A percentile compares a stretch with the other conserved stretches of the same genome.
phyloP scores from a whole-genome alignment of 257 asterid species.

The Penstemon newberryi region DNA sequence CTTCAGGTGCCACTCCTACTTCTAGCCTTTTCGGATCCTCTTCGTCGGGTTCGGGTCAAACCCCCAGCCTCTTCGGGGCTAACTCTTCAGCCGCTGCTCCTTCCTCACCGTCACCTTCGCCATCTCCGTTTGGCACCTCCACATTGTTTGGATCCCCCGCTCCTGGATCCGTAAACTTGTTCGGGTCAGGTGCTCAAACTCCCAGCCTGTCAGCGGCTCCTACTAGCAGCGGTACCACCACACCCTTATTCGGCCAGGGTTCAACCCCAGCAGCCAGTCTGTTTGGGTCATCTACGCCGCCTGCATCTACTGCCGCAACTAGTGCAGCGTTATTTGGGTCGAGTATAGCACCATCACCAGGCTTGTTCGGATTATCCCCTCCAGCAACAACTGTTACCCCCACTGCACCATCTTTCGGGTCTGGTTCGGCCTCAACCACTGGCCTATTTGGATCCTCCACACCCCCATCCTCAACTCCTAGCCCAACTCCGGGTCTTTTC shows the following conservation, averaged over 20 bases:
- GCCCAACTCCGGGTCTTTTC: slow-evolving; percentile 34
- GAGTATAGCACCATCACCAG: slow-evolving; percentile 2
- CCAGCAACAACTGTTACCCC: slow-evolving; percentile 26
- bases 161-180: slow-evolving; percentile 38
- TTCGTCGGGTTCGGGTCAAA: slow-evolving; percentile 21
- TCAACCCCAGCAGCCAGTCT: slow-evolving; percentile 24
- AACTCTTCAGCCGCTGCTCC: slow-evolving; percentile 19
- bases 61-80: slow-evolving; percentile 34
- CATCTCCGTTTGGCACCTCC: slow-evolving; percentile 42
- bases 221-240: slow-evolving; percentile 30
- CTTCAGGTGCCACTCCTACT: slow-evolving; percentile 37
- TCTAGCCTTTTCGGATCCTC: slow-evolving; percentile 29
- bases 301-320: slow-evolving; percentile 22
- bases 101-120: slow-evolving; percentile 33
- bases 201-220: slow-evolving; percentile 44
- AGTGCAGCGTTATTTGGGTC: slow-evolving; percentile 25
- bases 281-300: slow-evolving; percentile 31
- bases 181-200: slow-evolving; percentile 44
- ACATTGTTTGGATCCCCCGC: slow-evolving; percentile 43
- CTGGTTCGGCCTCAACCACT: slow-evolving; percentile 23
- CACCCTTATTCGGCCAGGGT: slow-evolving; percentile 40
- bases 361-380: slow-evolving; percentile 33
- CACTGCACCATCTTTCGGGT: slow-evolving; percentile 29
- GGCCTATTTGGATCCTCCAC: slow-evolving; percentile 41
- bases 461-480: slow-evolving; percentile 34